Conservation (phyloP, 2,329 filamentous ascomycete species). For the Aspergillus sp. region DNA sequence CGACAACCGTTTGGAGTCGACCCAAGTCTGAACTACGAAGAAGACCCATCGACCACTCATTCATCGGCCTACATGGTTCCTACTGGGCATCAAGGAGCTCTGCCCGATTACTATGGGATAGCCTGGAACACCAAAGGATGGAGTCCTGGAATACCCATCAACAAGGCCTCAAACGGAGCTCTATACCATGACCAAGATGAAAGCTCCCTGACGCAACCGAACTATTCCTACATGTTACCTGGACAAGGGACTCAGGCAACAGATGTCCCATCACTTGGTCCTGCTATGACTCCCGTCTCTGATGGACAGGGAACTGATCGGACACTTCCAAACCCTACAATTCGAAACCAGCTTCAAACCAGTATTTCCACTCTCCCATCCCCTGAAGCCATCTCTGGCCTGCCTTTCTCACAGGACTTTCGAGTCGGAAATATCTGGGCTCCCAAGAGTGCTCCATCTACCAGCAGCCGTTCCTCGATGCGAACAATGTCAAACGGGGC, state of each 20-base stretch:
- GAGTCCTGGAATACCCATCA: constrained; percentile 23
- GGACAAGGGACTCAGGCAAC: constrained; percentile 19
- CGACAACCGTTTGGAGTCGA: constrained; percentile 19
- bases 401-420: constrained; percentile 13
- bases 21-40: constrained; percentile 26
- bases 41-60: constrained; percentile 25
- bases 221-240: constrained; percentile 27
- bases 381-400: constrained; percentile 11
- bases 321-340: constrained; percentile 31
- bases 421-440: constrained; percentile 13
- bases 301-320: constrained; percentile 25
- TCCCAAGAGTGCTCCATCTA: constrained; percentile 7
- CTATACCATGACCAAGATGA: constrained; percentile 27
- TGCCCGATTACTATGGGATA: constrained; percentile 22
- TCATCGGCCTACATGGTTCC: constrained; percentile 33
- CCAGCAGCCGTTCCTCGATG: constrained; percentile 13
- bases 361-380: constrained; percentile 8
- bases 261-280: constrained; percentile 21
- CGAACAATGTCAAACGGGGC: constrained; percentile 14
- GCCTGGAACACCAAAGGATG: constrained; percentile 27
- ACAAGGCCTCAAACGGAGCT: constrained; percentile 14
- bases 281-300: constrained; percentile 15
- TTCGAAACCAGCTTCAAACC: constrained; percentile 15
- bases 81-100: constrained; percentile 23
- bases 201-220: constrained; percentile 15